A percentile compares a stretch with the other conserved stretches of the same genome.
Evolutionary conservation across 2,329 filamentous ascomycete species (phyloP).

Genomic region (Colletotrichum theobromicola): DNA sequence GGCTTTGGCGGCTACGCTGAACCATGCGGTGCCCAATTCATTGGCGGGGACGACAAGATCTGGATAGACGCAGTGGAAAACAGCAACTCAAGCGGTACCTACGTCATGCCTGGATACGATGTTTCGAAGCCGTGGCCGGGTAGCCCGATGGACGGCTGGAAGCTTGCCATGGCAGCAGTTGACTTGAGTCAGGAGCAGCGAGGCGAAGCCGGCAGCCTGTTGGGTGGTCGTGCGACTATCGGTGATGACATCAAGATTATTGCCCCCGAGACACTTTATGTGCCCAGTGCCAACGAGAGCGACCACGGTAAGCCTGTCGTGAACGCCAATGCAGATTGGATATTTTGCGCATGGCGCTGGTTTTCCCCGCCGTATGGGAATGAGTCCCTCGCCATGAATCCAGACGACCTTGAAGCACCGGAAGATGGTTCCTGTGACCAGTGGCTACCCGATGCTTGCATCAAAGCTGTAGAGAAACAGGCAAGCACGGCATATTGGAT

Average conservation of each 20-base stretch:
- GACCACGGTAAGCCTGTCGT: neutral
- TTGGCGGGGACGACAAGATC: neutral
- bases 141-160: neutral
- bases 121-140: neutral
- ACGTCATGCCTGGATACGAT: neutral
- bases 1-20: neutral
- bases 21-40: neutral
- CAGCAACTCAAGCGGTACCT: neutral
- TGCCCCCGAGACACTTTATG: neutral
- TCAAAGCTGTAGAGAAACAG: neutral
- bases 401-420: neutral
- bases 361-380: neutral
- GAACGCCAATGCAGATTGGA: neutral
- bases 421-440: neutral
- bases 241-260: neutral
- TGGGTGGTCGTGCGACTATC: neutral
- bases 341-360: slow-evolving; percentile 1
- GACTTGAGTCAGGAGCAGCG: neutral
- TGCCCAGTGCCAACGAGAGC: neutral
- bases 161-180: neutral
- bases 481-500: neutral
- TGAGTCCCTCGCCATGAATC: neutral
- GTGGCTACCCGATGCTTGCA: neutral
- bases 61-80: neutral
- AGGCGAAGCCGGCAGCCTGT: neutral